Percentiles rank a stretch among this genome's conserved stretches.
Evolutionary conservation across 345 rosid species (phyloP).

Genomic region (Punica granatum): DNA sequence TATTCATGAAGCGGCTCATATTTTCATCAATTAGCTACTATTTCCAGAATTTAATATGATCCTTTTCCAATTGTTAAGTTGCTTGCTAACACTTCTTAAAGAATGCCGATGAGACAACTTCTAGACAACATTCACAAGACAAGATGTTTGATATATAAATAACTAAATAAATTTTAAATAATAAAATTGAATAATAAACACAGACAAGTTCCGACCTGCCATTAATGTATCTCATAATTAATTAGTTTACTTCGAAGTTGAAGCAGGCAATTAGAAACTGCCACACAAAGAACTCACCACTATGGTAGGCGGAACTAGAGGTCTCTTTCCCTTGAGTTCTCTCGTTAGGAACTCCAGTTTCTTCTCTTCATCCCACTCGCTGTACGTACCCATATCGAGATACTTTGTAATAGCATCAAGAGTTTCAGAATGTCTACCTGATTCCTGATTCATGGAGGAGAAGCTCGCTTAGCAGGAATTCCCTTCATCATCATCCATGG

Average conservation of each 20-base stretch:
- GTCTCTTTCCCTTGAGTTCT: slow-evolving; percentile 93
- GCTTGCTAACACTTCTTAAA: not conserved
- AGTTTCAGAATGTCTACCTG: slow-evolving; percentile 81
- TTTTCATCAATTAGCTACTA: not conserved
- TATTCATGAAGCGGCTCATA: not conserved
- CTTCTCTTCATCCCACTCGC: slow-evolving; percentile 96
- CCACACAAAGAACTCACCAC: slow-evolving; percentile 37
- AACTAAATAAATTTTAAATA: too few species aligned
- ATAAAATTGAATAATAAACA: not conserved
- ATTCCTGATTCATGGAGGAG: slow-evolving; percentile 50
- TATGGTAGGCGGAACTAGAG: slow-evolving; percentile 74
- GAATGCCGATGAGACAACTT: not conserved
- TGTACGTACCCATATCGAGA: slow-evolving; percentile 90
- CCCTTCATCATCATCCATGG: not conserved
- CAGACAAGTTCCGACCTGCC: not conserved
- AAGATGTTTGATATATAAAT: not conserved
- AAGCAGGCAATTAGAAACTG: not conserved
- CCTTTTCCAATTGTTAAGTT: not conserved
- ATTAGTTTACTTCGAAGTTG: not conserved
- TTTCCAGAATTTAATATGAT: not conserved
- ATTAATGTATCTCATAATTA: not conserved
- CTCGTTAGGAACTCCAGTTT: slow-evolving; percentile 70
- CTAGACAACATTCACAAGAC: not conserved
- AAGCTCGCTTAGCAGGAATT: slow-evolving; percentile 8
- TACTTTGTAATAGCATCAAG: slow-evolving; percentile 74